Percentiles rank a stretch among this genome's conserved stretches.
Evolutionary conservation across 2,329 filamentous ascomycete species (phyloP).

Genomic region (Anisogramma anomala): DNA sequence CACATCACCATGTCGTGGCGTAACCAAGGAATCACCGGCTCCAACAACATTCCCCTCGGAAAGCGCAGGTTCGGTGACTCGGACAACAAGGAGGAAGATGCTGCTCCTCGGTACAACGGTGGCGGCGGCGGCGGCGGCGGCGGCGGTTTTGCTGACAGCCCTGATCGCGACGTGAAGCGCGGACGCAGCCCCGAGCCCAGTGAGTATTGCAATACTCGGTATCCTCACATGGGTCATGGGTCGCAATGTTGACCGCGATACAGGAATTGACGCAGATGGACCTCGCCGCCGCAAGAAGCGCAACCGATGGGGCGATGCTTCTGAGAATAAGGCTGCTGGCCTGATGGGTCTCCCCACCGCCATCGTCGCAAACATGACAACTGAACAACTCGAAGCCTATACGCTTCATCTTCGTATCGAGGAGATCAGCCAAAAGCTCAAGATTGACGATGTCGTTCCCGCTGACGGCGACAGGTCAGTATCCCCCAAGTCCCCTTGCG

Average conservation of each 20-base stretch:
- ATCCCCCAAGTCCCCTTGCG: neutral
- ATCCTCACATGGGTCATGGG: neutral
- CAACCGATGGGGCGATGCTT: slow-evolving; percentile 94
- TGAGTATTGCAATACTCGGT: slow-evolving; percentile 29
- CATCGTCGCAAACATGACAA: slow-evolving; percentile 96
- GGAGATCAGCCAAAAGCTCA: slow-evolving; percentile 97
- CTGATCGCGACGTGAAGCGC: slow-evolving; percentile 56
- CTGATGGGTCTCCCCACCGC: slow-evolving; percentile 95
- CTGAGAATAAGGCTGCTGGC: slow-evolving; percentile 96
- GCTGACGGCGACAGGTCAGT: slow-evolving; percentile 86
- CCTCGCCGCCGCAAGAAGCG: slow-evolving; percentile 90
- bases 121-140: slow-evolving; percentile 7
- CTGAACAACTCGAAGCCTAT: slow-evolving; percentile 95
- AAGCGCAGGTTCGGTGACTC: slow-evolving; percentile 63
- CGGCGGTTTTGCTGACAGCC: slow-evolving; percentile 19
- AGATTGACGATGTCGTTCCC: slow-evolving; percentile 97
- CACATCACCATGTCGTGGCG: slow-evolving; percentile 48
- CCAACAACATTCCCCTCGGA: slow-evolving; percentile 93
- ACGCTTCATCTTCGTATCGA: slow-evolving; percentile 93
- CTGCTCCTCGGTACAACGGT: slow-evolving; percentile 12
- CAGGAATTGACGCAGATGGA: slow-evolving; percentile 55
- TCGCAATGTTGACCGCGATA: slow-evolving; percentile 14
- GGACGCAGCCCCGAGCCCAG: slow-evolving; percentile 83
- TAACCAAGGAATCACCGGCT: slow-evolving; percentile 81
- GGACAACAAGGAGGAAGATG: slow-evolving; percentile 13